These are phyloP conservation scores for Cardamine occulta DNA, from an alignment of 345 rosid species.

Conservation along the genomic window DNA sequence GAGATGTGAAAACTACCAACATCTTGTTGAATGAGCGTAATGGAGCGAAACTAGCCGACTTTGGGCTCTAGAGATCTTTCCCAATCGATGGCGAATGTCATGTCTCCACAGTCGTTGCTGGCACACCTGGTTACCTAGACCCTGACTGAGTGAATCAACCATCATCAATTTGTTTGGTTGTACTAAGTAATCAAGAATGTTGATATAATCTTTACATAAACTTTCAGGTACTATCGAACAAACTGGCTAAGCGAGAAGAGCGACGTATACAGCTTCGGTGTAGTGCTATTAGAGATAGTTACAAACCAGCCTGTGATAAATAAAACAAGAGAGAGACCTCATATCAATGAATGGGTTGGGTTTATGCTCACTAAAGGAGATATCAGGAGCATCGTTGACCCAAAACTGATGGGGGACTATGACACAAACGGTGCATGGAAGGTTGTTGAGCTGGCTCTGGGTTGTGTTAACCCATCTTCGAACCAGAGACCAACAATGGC, in stretches of 20 bases:
- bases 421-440: slow-evolving; percentile 55
- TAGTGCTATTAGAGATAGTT: slow-evolving; percentile 56
- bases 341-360: slow-evolving; percentile 49
- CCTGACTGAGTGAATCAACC: slow-evolving; percentile 55
- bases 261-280: slow-evolving; percentile 63
- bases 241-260: slow-evolving; percentile 54
- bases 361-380: slow-evolving; percentile 52
- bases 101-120: slow-evolving; percentile 44
- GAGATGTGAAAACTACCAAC: slow-evolving; percentile 61
- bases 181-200: no score
- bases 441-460: slow-evolving; percentile 51
- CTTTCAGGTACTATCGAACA: slow-evolving; percentile 41
- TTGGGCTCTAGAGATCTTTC: slow-evolving; percentile 60
- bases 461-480: slow-evolving; percentile 43
- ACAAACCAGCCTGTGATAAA: slow-evolving; percentile 51
- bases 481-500: slow-evolving; percentile 49
- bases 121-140: slow-evolving; percentile 64
- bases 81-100: slow-evolving; percentile 43
- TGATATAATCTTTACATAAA: no score
- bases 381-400: slow-evolving; percentile 52
- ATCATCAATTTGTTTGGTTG: no score
- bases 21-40: slow-evolving; percentile 52
- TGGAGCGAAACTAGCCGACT: slow-evolving; percentile 63
- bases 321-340: slow-evolving; percentile 35
- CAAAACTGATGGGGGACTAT: slow-evolving; percentile 43